These are phyloP conservation scores for Basipetospora sp. DNA, from an alignment of 2,329 filamentous ascomycete genomes.

Conservation along the genomic window DNA sequence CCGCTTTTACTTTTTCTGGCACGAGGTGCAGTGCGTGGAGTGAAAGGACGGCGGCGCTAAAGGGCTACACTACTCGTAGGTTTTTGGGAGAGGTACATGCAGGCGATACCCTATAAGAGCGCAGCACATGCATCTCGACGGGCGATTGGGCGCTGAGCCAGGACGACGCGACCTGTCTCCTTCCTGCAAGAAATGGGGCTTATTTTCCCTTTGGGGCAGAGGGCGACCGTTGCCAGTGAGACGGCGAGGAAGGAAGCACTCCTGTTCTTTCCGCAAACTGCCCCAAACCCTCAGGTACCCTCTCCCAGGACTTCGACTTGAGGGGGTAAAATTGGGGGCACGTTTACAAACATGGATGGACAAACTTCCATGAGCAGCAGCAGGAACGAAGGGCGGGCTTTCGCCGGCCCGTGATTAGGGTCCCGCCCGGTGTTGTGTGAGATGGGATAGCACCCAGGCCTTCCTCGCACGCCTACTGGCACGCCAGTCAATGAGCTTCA, in stretches of 20 bases:
- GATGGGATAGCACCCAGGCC: too few relatives aligned
- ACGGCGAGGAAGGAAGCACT: not conserved
- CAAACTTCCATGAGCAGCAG: too few relatives aligned
- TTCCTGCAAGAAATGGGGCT: not conserved
- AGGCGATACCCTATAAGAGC: constrained; percentile 2
- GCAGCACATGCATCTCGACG: constrained; percentile 3
- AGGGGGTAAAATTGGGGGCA: too few relatives aligned
- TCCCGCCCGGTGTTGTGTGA: too few relatives aligned
- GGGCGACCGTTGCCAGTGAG: not conserved
- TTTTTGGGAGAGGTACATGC: not conserved
- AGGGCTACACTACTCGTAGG: too few relatives aligned
- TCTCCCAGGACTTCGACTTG: not conserved
- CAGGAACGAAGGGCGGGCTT: too few relatives aligned
- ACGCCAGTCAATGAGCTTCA: too few relatives aligned
- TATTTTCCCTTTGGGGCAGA: too few relatives aligned
- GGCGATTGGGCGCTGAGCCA: constrained; percentile 2
- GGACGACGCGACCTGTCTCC: not conserved
- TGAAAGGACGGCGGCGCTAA: constrained; percentile 1
- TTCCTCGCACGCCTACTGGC: too few relatives aligned
- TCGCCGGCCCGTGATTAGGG: too few relatives aligned
- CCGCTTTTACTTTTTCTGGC: too few relatives aligned
- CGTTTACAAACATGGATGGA: too few relatives aligned
- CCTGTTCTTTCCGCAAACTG: not conserved
- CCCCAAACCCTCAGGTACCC: not conserved
- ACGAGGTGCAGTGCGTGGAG: not conserved